Evolutionary conservation across 768 basidiomycete species (phyloP), one percentile per base, ranked within the genome.

Genomic region (Tulasnella sp.): DNA sequence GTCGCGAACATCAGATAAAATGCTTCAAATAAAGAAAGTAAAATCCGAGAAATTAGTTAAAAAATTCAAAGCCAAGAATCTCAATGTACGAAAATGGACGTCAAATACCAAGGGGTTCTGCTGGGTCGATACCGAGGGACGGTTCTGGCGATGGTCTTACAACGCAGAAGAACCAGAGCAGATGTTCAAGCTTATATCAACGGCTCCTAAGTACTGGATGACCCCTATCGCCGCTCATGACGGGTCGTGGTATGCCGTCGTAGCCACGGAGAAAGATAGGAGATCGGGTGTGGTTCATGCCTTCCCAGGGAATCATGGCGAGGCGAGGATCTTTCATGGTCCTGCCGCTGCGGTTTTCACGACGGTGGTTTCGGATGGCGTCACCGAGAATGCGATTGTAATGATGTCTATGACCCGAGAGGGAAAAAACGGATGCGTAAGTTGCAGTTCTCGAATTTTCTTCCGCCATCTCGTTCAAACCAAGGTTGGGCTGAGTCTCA

Each of bases 121-220:
- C 26, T 67, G 61, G 61, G 61, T 67, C 26, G 61, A 67, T 32
- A 67, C 61, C 20, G 61, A 67, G 9, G 61, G 61, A 29, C 61
- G 61, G 61, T 67, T 67, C 32, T 67, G 61, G 61, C 23, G 61
- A 5, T 67, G 61, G 61, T 67, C 61, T 26, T 67, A 67, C 61
- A 11, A 5, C 1, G 9, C 61, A 11, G 32, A 15, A 67, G 61
- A 67, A n/a, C 61, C 61, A 16, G 61, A 67, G 16, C 61, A 67
- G 26, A 2, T 67, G 29, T 67, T 67, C 26, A 67, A 67, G 61
- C 61, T 67, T 11, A 32, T 67, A 26, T 67, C 61, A 11, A 67
- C 61, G 9, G 61, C 61, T 32, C 61, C 61, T 13, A 67, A 29
- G 16, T 67, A 67, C n/a, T 67, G 61, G 61, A 67, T 67, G 61